Evolutionary conservation across 371 early-diverging fungal genomes (phyloP), one percentile per base, ranked within the genome.

Genomic region (Zychaea mexicana): DNA sequence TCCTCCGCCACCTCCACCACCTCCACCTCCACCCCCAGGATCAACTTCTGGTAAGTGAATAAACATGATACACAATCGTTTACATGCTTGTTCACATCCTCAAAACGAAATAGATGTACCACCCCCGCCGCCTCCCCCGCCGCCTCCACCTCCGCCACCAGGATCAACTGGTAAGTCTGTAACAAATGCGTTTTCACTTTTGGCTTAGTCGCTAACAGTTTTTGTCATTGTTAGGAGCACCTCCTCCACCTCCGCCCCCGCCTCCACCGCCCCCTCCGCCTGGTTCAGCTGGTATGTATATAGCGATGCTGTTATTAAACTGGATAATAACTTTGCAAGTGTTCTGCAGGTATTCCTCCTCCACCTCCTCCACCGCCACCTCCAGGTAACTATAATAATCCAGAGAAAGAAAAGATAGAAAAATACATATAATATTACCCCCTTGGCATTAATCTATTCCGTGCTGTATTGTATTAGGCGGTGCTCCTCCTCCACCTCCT

Each of bases 161-260:
- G 33, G 33, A 62, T 62, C 70, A 22, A 38, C 70, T 26, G 67
- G 58, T 13, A 54, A 53, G 8, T 30, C 42, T 30, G 57, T 47
- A 28, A 27, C 10, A 6, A 27, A 22, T 39, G 12, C 39, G 39
- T 9, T 49, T 49, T n/a, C n/a, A 13, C n/a, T 49, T n/a, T 21
- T 49, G 8, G n/a, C 49, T n/a, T 49, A 9, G 9, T 49, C n/a
- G 21, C n/a, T n/a, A 49, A 49, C 28, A 54, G 12, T 31, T 2
- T 31, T 17, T n/a, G 12, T 2, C 19, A 12, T 55, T 61, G 5
- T 22, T 27, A 28, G 28, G n/a, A 8, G 32, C 12, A 0, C 36
- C 60, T 24, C 64, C 69, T 3, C 71, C 70, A 52, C 64, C 70
- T 1, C 69, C 71, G 17, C 71, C 71, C 15, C 71, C 71, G 47